A percentile compares a stretch with the other conserved stretches of the same genome.
phyloP scores from a whole-genome alignment of 331 rosid species.

The Malus hybrid region DNA sequence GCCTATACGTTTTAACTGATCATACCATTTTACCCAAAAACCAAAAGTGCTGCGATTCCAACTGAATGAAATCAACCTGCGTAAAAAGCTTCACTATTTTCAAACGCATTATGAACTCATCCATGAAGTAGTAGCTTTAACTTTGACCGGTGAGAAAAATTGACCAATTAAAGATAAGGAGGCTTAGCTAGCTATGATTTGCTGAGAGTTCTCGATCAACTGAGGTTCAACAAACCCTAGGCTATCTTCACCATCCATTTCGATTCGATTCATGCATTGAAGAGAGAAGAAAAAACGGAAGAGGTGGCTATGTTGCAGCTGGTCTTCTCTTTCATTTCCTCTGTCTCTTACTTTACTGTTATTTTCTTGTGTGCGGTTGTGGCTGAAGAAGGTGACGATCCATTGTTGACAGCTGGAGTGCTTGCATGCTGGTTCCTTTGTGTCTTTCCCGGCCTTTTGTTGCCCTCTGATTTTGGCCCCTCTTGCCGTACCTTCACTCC shows the following conservation, averaged over 20 bases:
- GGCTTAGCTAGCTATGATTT: not conserved
- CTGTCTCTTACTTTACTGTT: constrained; percentile 15
- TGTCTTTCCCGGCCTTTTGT: constrained; percentile 53
- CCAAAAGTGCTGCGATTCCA: not conserved
- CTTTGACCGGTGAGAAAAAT: not conserved
- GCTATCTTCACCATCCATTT: constrained; percentile 13
- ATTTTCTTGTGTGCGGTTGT: not conserved
- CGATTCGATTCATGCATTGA: constrained; percentile 20
- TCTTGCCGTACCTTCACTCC: constrained; percentile 91
- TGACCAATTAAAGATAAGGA: not conserved
- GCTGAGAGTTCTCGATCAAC: not conserved
- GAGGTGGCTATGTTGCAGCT: not conserved
- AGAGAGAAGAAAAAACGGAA: constrained; percentile 19
- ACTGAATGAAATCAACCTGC: not conserved
- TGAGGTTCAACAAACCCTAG: not conserved
- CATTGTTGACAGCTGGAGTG: constrained; percentile 21
- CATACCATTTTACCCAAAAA: not conserved
- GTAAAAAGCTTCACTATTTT: not conserved
- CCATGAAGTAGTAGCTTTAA: not conserved
- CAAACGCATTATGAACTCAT: not conserved
- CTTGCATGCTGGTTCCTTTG: constrained; percentile 58
- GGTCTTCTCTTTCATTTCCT: not conserved
- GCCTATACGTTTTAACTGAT: not conserved
- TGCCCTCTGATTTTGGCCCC: constrained; percentile 54
- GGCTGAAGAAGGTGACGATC: constrained; percentile 31